Conservation (phyloP, 2,329 filamentous ascomycete genomes). For the Verticillium nubilum region DNA sequence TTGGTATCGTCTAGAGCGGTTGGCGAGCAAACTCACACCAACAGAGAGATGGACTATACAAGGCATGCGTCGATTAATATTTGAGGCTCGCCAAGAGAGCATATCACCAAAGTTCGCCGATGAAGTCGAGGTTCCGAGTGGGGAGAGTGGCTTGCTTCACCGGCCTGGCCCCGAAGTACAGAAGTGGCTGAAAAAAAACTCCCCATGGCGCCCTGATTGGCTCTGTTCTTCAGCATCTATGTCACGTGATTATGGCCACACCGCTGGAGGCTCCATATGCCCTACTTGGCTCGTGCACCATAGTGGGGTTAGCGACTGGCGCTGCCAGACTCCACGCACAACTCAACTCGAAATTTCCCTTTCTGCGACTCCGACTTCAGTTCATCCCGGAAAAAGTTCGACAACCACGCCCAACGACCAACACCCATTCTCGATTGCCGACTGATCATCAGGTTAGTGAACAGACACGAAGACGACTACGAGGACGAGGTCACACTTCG, state of each 20-base stretch:
- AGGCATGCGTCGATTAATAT: too few relatives aligned
- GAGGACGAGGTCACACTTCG: slow-evolving; percentile 6
- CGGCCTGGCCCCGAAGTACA: too few relatives aligned
- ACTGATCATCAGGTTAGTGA: slow-evolving; percentile 45
- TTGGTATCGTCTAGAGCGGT: too few relatives aligned
- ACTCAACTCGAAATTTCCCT: background rate
- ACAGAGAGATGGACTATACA: too few relatives aligned
- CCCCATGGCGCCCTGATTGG: background rate
- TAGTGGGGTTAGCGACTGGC: background rate
- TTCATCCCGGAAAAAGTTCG: slow-evolving; percentile 7
- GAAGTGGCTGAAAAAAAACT: background rate
- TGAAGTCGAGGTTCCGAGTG: too few relatives aligned
- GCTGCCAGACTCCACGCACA: background rate
- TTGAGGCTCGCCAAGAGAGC: too few relatives aligned
- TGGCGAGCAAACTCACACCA: too few relatives aligned
- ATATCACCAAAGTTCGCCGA: too few relatives aligned
- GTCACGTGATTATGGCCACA: background rate
- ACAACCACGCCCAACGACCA: slow-evolving; percentile 1
- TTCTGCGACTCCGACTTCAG: background rate
- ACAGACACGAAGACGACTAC: slow-evolving; percentile 2
- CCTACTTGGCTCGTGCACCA: slow-evolving; percentile 2
- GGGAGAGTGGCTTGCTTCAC: background rate
- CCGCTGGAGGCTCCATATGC: background rate
- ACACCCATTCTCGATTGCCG: slow-evolving; percentile 29
- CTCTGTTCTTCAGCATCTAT: background rate